Conservation (phyloP, 305 asterid genomes). For the Vinca major region DNA sequence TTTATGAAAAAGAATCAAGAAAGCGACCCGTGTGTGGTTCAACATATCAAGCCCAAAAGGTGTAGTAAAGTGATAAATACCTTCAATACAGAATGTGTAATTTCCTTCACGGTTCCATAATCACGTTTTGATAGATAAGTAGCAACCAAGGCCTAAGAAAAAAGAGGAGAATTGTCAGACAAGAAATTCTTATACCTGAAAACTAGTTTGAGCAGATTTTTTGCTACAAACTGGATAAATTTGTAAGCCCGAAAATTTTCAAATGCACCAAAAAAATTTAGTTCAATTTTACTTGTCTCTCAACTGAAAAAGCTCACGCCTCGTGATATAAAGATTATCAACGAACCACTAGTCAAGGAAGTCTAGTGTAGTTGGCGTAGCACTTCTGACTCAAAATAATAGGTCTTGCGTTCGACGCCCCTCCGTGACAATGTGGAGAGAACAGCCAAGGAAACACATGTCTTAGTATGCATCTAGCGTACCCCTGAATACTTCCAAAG, state of each 20-base stretch:
- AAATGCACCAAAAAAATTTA: background rate
- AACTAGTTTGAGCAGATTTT: background rate
- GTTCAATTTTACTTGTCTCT: too few relatives aligned
- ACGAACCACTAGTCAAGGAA: background rate
- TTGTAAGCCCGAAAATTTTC: background rate
- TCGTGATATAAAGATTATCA: background rate
- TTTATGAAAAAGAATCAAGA: slow-evolving; percentile 4
- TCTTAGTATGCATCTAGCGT: background rate
- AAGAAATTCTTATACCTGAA: background rate
- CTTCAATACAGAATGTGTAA: slow-evolving; percentile 58
- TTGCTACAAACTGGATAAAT: background rate
- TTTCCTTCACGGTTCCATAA: slow-evolving; percentile 53
- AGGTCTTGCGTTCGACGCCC: too few relatives aligned
- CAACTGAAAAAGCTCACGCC: too few relatives aligned
- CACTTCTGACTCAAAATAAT: too few relatives aligned
- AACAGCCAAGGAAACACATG: background rate
- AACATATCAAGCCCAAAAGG: background rate
- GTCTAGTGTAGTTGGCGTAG: too few relatives aligned
- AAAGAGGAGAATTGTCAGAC: slow-evolving; percentile 5
- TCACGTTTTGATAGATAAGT: slow-evolving; percentile 61
- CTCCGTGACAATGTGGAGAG: too few relatives aligned
- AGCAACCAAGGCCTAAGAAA: slow-evolving; percentile 66
- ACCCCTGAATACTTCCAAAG: background rate
- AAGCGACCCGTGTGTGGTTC: slow-evolving; percentile 1
- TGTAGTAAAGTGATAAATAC: slow-evolving; percentile 21